These are phyloP conservation scores for Ambrosiella beaveri DNA, from an alignment of 2,329 filamentous ascomycete genomes.

Conservation along the genomic window DNA sequence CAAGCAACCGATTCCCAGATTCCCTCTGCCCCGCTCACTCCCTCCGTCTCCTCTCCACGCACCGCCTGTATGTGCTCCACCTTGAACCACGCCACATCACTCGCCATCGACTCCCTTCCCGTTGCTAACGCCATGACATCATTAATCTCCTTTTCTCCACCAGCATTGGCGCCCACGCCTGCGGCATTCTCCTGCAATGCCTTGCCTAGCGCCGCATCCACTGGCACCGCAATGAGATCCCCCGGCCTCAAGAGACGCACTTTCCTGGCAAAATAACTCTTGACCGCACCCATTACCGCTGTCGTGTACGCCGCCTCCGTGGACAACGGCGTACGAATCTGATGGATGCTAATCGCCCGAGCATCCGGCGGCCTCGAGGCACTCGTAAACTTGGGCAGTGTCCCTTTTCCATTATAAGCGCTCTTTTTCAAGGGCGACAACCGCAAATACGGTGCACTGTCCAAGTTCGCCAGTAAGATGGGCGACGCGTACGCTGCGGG, in stretches of 20 bases:
- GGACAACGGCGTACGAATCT: constrained; percentile 75
- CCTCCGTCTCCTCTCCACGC: constrained; percentile 32
- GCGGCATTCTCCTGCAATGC: constrained; percentile 57
- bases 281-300: constrained; percentile 69
- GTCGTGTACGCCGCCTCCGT: constrained; percentile 74
- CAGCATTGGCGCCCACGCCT: constrained; percentile 22
- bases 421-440: constrained; percentile 50
- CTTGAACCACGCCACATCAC: constrained; percentile 78
- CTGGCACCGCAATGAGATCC: constrained; percentile 73
- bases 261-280: constrained; percentile 72
- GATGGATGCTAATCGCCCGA: constrained; percentile 68
- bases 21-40: constrained; percentile 38
- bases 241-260: constrained; percentile 69
- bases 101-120: constrained; percentile 21
- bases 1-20: constrained; percentile 74
- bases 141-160: constrained; percentile 47
- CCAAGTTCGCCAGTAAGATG: constrained; percentile 70
- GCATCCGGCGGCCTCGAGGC: constrained; percentile 41
- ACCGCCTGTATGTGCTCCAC: constrained; percentile 54
- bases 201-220: constrained; percentile 71
- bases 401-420: constrained; percentile 31
- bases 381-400: constrained; percentile 37
- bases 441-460: constrained; percentile 59
- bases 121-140: constrained; percentile 38
- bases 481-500: constrained; percentile 64